A percentile compares a stretch with the other conserved stretches of the same genome.
These are phyloP conservation scores for Populus deltoides DNA, from an alignment of 345 rosid genomes.

Conservation along the genomic window DNA sequence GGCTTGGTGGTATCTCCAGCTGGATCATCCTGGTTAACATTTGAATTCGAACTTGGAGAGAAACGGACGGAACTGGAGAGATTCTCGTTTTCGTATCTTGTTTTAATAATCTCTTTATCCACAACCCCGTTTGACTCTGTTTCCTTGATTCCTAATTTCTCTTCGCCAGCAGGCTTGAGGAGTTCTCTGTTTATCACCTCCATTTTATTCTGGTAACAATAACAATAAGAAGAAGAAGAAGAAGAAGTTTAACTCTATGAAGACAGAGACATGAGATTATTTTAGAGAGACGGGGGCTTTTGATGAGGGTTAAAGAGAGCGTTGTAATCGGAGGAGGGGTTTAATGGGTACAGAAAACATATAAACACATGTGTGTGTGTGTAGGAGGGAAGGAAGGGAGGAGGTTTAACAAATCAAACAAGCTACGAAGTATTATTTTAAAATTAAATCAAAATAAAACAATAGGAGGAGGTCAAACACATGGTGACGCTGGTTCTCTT, in stretches of 20 bases:
- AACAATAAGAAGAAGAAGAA: background rate
- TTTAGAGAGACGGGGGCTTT: background rate
- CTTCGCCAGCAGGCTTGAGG: background rate
- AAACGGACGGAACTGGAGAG: background rate
- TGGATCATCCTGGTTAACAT: background rate
- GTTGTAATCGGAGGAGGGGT: conserved; percentile 21
- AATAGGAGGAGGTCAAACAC: conserved; percentile 23
- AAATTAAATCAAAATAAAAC: background rate
- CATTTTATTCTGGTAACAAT: conserved; percentile 6
- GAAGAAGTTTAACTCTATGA: background rate
- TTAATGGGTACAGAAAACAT: conserved; percentile 6
- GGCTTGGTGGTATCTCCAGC: background rate
- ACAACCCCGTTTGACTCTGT: background rate
- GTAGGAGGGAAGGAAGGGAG: background rate
- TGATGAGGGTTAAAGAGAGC: background rate
- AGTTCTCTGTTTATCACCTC: background rate
- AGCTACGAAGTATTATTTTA: too few species aligned
- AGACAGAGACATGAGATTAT: background rate
- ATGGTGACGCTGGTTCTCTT: conserved; percentile 1
- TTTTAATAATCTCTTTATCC: background rate
- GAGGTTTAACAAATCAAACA: background rate
- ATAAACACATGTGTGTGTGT: too few species aligned
- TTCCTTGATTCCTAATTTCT: background rate
- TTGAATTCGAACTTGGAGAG: background rate
- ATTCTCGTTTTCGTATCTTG: background rate